phyloP scores from a whole-genome alignment of 1,139 yeast species.

The Tardiomyces depauwii region DNA sequence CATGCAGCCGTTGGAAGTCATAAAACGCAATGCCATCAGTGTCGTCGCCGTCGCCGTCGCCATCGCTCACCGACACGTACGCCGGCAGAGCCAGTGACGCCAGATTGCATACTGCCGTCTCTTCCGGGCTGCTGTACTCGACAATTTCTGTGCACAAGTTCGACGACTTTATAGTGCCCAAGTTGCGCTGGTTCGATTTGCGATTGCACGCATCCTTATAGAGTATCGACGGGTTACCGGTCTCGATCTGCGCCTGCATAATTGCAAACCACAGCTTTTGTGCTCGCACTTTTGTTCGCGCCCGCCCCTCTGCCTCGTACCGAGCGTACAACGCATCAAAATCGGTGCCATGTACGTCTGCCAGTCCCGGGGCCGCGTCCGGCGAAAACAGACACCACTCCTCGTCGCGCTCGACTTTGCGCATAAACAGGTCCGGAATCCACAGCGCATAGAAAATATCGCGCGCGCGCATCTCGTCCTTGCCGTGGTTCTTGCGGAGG shows the following conservation, averaged over 20 bases:
- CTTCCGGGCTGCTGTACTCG: constrained; percentile 65
- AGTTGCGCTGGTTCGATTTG: constrained; percentile 65
- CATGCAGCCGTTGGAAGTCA: constrained; percentile 50
- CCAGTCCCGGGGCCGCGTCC: constrained; percentile 61
- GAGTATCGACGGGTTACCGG: constrained; percentile 75
- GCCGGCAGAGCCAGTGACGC: constrained; percentile 72
- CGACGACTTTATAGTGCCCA: constrained; percentile 70
- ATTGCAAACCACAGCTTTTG: constrained; percentile 71
- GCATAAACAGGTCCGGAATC: constrained; percentile 78
- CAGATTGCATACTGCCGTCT: constrained; percentile 74
- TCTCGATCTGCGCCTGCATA: constrained; percentile 69
- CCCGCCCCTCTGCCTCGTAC: constrained; percentile 53
- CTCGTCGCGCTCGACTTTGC: constrained; percentile 54
- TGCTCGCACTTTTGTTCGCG: constrained; percentile 50
- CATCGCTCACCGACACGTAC: constrained; percentile 30
- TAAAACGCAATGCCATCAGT: constrained; percentile 17
- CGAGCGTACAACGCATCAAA: constrained; percentile 49
- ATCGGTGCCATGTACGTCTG: constrained; percentile 60
- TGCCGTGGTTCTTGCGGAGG: constrained; percentile 70
- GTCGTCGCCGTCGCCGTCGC: constrained; percentile 12
- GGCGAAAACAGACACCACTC: constrained; percentile 77
- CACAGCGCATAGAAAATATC: constrained; percentile 76
- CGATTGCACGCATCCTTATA: constrained; percentile 73
- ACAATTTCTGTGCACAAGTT: constrained; percentile 78
- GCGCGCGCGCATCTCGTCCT: constrained; percentile 73